Percentiles rank a stretch among this genome's conserved stretches.
These are phyloP conservation scores for Calocybe cyanea DNA, from an alignment of 768 basidiomycete genomes.

Conservation along the genomic window DNA sequence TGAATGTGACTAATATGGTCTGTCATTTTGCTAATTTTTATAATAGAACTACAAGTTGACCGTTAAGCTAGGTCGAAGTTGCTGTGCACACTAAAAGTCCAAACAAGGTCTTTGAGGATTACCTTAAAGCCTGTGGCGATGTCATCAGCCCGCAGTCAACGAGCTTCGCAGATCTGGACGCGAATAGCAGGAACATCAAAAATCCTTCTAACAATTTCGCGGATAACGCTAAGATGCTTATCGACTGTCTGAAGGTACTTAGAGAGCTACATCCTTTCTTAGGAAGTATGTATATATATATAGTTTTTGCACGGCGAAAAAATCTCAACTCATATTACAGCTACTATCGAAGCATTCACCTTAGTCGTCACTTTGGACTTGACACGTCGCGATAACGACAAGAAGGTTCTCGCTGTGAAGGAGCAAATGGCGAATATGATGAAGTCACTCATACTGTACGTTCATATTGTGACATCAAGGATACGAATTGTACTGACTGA, in stretches of 20 bases:
- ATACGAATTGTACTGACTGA: neutral
- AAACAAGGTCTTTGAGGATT: conserved; percentile 18
- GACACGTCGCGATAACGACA: conserved; percentile 48
- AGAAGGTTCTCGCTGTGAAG: conserved; percentile 41
- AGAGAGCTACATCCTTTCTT: conserved; percentile 34
- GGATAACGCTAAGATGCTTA: conserved; percentile 26
- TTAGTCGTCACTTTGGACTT: conserved; percentile 46
- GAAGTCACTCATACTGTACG: conserved; percentile 41
- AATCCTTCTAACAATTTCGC: conserved; percentile 24
- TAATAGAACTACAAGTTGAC: too few species aligned
- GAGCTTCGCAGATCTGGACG: conserved; percentile 12
- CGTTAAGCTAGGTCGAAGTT: conserved; percentile 1
- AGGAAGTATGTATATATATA: conserved; percentile 21
- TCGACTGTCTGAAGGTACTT: conserved; percentile 29
- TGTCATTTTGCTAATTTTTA: neutral
- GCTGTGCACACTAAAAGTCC: conserved; percentile 6
- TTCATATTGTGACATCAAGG: neutral
- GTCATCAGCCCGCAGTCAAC: conserved; percentile 7
- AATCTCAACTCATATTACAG: conserved; percentile 14
- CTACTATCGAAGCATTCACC: conserved; percentile 47
- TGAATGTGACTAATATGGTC: neutral
- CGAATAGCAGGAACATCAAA: conserved; percentile 22
- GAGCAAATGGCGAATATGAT: conserved; percentile 51
- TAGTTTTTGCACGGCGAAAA: neutral
- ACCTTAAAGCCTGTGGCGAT: conserved; percentile 19